Evolutionary conservation across 495 filamentous ascomycete species (phyloP), one percentile per base, ranked within the genome.

Genomic region (Immersiella caudata): DNA sequence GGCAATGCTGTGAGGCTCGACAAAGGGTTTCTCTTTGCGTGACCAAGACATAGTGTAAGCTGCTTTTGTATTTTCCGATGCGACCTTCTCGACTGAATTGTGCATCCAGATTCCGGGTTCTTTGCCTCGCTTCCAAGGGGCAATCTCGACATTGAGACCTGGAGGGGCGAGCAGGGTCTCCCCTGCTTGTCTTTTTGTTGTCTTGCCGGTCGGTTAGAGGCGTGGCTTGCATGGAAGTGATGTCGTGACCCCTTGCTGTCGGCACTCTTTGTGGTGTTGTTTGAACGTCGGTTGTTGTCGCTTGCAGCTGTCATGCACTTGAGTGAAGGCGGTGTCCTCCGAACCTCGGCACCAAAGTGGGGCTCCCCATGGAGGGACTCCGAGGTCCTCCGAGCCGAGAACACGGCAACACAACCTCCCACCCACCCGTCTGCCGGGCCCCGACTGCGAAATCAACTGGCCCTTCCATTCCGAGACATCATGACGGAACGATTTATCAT

Each of bases 401-500:
- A 46, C 40, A 46, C 40, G 46, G 21, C 25, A 14, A 46, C 40
- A 49, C 63, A 60, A 65, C 52, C 21, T 20, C 27, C 5, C 29
- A 60, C 27, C 16, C 24, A 29, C 25, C 11, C 20, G 24, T 35
- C 9, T 20, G 56, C 25, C 57, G 6, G n/a, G 27, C 18, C 5
- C 51, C 51, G 24, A 22, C 9, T 26, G 20, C 25, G 16, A 16
- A 14, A 22, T 29, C 27, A 33, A 33, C 57, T 26, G 21, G 33
- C n/a, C 18, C 18, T 33, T 7, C 57, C 14, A 18, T 16, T 2
- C 51, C 24, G 8, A 29, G 18, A 63, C 65, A 64, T n/a, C 62
- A 81, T 81, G 77, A 69, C 79, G 21, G 64, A 74, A 33, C 66
- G 51, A 4, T 20, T 72, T 18, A 63, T 33, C 7, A 63, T 76